Base-by-base conservation (phyloP, 2,329 filamentous ascomycete genomes). In the Xylaria sp. region DNA sequence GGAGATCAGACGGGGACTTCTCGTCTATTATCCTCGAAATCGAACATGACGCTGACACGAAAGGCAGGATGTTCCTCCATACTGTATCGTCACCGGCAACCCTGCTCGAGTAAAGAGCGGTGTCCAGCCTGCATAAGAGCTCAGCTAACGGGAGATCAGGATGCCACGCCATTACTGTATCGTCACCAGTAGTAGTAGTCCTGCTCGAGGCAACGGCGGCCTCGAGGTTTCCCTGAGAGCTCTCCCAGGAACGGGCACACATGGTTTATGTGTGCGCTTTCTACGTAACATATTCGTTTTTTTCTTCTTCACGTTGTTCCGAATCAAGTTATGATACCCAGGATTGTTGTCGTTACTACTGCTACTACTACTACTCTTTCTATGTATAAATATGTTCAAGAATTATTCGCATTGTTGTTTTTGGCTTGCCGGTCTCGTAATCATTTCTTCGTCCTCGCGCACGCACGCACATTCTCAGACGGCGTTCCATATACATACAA, bases 71-170 rank as follows among this genome's bases (percentile, higher is more conserved):
- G 83, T 91, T 9, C 83, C 85, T 1, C 82, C 82, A 3, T 90
- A 86, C 59, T 85, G 81, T n/a, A 79, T 89, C 48, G 86, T 86
- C 13, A 86, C 82, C 39, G 88, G 88, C 8, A 90, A 90, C 62
- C 88, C 88, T 9, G 87, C 86, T 4, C 78, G 78, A 48, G 76
- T 89, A 44, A 71, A 78, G 29, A 75, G 77, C 38, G 78, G 75
- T 46, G 62, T 63, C 40, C 29, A 34, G 29, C 29, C 29, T 34
- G 29, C 29, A 34, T 34, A 34, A 34, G 29, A 34, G 29, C 54
- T 59, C 46, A 61, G 61, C 37, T 65, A 56, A 57, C 54, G 50
- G 24, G 41, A 46, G 17, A 47, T 21, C 38, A 45, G 29, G 29
- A 34, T 34, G 29, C 16, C 29, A 34, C 29, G 5, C 11, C 29